Percentiles rank a stretch among this genome's conserved stretches.
Conservation (phyloP, 495 filamentous ascomycete genomes). For the Podospora bellae-mahoneyi region DNA sequence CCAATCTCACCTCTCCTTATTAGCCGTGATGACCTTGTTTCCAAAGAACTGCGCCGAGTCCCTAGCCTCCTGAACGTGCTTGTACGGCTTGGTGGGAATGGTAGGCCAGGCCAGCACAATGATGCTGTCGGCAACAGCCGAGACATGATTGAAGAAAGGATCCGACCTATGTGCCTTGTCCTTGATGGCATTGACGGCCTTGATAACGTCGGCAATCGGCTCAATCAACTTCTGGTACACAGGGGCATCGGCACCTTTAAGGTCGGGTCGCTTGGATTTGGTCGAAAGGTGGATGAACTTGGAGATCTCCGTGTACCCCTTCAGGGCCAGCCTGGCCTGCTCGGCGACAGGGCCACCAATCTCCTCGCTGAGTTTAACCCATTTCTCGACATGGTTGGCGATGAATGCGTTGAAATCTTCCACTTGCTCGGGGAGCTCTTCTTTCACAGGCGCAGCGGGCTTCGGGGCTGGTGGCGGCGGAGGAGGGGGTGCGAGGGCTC, state of each 20-base stretch:
- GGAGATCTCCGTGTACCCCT: constrained; percentile 73
- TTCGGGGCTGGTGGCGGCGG: constrained; percentile 28
- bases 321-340: constrained; percentile 52
- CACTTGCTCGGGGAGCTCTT: constrained; percentile 69
- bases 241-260: constrained; percentile 62
- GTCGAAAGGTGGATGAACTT: constrained; percentile 84
- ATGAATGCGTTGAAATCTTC: constrained; percentile 84
- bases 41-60: constrained; percentile 84
- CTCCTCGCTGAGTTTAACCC: constrained; percentile 70
- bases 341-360: constrained; percentile 75
- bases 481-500: constrained; percentile 16
- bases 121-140: constrained; percentile 84
- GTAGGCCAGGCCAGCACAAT: constrained; percentile 81
- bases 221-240: constrained; percentile 57
- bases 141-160: constrained; percentile 71
- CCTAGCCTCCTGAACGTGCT: constrained; percentile 74
- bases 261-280: constrained; percentile 87
- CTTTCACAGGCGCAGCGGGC: constrained; percentile 43
- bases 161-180: constrained; percentile 67
- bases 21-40: constrained; percentile 81
- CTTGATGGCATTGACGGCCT: constrained; percentile 69
- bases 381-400: constrained; percentile 68
- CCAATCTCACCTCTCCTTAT: constrained; percentile 57
- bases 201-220: constrained; percentile 74
- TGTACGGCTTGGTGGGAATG: constrained; percentile 71